Conservation (phyloP, 1,284 basidiomycete species). For the Heterobasidion irregulare region DNA sequence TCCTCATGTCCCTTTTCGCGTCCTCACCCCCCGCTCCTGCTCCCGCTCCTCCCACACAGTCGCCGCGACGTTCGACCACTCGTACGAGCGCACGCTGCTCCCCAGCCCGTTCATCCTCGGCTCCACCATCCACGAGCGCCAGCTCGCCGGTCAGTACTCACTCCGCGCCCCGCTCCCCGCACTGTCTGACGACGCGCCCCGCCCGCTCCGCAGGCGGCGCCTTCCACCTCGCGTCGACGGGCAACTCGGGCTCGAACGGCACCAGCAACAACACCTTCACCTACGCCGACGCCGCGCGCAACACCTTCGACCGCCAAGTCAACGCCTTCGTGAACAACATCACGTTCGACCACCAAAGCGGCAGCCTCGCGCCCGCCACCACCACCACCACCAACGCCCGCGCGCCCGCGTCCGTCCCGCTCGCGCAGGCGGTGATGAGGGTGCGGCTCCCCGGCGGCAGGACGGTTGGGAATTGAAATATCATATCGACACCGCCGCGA, state of each 20-base stretch:
- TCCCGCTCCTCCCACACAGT: conserved; percentile 24
- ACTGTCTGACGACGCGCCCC: not conserved
- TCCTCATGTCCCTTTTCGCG: not conserved
- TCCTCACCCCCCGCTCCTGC: not conserved
- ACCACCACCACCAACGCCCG: conserved; percentile 5
- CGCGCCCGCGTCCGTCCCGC: conserved; percentile 1
- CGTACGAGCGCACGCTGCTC: conserved; percentile 48
- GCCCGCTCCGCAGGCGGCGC: conserved; percentile 35
- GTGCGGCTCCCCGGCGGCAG: conserved; percentile 36
- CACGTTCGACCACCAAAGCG: conserved; percentile 48
- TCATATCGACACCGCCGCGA: not conserved
- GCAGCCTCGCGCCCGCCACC: conserved; percentile 36
- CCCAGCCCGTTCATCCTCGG: conserved; percentile 52
- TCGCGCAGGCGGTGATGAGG: conserved; percentile 17
- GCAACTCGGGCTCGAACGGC: conserved; percentile 52
- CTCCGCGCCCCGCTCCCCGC: not conserved
- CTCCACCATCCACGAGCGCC: conserved; percentile 49
- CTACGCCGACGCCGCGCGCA: conserved; percentile 50
- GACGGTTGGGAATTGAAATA: not conserved
- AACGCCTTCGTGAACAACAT: conserved; percentile 54
- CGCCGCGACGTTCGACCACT: conserved; percentile 53
- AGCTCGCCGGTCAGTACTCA: conserved; percentile 39
- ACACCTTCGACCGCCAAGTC: conserved; percentile 57
- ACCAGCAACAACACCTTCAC: conserved; percentile 61
- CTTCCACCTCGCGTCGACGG: conserved; percentile 35